A percentile compares a stretch with the other conserved stretches of the same genome.
Conservation (phyloP, 805 yeast species). For the Torulaspora quercuum region DNA sequence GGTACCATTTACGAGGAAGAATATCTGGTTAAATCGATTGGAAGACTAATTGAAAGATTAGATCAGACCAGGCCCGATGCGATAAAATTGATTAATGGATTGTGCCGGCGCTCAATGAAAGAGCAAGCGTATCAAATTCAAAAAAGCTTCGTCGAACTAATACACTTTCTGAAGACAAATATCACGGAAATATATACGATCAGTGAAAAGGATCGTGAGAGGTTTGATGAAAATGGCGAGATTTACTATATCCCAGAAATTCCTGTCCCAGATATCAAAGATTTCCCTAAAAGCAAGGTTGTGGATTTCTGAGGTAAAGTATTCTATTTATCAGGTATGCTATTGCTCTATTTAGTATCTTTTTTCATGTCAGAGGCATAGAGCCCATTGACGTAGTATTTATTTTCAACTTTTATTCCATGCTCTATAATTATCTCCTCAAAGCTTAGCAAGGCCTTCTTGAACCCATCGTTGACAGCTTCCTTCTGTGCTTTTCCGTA, state of each 20-base stretch:
- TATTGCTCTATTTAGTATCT: constrained; percentile 4
- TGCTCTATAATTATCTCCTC: constrained; percentile 55
- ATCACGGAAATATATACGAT: constrained; percentile 73
- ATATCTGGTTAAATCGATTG: constrained; percentile 81
- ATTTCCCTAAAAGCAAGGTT: constrained; percentile 55
- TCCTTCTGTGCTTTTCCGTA: constrained; percentile 79
- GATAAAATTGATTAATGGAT: constrained; percentile 63
- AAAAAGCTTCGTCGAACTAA: constrained; percentile 56
- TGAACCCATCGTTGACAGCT: constrained; percentile 80
- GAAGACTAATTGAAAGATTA: constrained; percentile 81
- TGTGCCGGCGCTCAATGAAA: constrained; percentile 65
- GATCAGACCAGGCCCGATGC: constrained; percentile 75
- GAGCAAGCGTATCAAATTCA: constrained; percentile 84
- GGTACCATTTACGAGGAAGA: constrained; percentile 98
- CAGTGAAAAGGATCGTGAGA: constrained; percentile 81
- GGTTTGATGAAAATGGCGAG: constrained; percentile 85
- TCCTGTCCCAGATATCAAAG: constrained; percentile 63
- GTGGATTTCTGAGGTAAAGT: constrained; percentile 57
- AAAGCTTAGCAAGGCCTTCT: constrained; percentile 73
- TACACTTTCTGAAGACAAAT: constrained; percentile 53
- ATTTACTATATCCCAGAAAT: constrained; percentile 73
- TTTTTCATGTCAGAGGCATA: constrained; percentile 23
- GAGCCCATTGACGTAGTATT: constrained; percentile 37
- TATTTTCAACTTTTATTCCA: constrained; percentile 34
- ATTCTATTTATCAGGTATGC: background rate